A percentile compares a stretch with the other conserved stretches of the same genome.
Evolutionary conservation across 257 asterid species (phyloP).

Genomic region (Nicotiana tabacum): DNA sequence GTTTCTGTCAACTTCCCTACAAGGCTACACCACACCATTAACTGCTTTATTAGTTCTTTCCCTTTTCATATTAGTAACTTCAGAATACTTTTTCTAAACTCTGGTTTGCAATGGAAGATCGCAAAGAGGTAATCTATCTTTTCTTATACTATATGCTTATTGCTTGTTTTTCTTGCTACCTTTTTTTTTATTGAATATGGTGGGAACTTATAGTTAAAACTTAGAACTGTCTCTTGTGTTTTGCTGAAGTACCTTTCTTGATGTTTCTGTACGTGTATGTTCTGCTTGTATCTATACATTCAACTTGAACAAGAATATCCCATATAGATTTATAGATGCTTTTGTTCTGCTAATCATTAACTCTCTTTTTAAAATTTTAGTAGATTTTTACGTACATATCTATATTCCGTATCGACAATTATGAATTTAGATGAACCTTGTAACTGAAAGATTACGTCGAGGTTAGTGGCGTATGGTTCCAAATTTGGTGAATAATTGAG

Average conservation of each 20-base stretch:
- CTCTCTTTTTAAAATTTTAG: too few species aligned
- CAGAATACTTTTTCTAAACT: neutral
- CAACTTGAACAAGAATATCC: too few species aligned
- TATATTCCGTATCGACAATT: too few species aligned
- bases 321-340: too few species aligned
- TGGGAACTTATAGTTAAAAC: neutral
- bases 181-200: neutral
- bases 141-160: neutral
- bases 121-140: slow-evolving; percentile 21
- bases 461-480: too few species aligned
- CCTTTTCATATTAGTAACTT: neutral
- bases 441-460: too few species aligned
- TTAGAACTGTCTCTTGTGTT: neutral
- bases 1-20: neutral
- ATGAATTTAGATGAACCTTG: too few species aligned
- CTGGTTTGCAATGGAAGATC: slow-evolving; percentile 16
- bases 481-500: too few species aligned
- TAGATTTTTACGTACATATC: too few species aligned
- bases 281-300: too few species aligned
- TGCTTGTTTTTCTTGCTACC: neutral
- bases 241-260: neutral
- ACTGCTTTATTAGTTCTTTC: neutral
- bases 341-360: neutral
- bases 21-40: neutral
- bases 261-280: too few species aligned